Evolutionary conservation across 441 rosid species (phyloP), one percentile per base, ranked within the genome.

Genomic region (Adansonia grandidieri): DNA sequence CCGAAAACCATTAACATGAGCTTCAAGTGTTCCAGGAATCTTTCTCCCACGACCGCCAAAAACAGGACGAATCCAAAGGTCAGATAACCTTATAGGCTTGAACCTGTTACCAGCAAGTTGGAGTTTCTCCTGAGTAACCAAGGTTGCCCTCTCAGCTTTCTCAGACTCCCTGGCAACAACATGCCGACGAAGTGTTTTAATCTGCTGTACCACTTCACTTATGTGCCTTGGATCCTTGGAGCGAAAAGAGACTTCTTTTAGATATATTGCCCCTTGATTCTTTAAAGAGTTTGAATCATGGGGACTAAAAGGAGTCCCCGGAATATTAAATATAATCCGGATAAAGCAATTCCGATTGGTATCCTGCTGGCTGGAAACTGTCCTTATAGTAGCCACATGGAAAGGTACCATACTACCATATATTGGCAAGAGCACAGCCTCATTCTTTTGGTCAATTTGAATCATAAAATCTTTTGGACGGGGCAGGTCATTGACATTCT

Each of bases 81-180:
- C 98, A 32, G 84, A 64, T 86, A 95, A 68, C 82, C 87, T 92
- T 73, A 95, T 89, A 24, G 98, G 98, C 84, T 91, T 95, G 76
- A 92, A 88, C 86, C 87, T 90, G 82, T 87, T 88, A 17, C 93
- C 92, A 0, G 97, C 93, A 79, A 93, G 88, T 75, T 89, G 98
- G 48, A 95, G 94, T 78, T 85, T 95, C 79, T 95, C 98, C 82
- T 91, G 98, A 13, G 91, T 91, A 74, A 95, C 98, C 85, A 95
- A 81, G 20, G 98, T 93, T n/a, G 98, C 98, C 85, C 98, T 87
- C 86, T 95, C 98, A 79, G 94, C 96, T 84, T 92, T 88, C 80
- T 92, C 98, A 4, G 95, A 92, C 81, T 93, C 98, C 74, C 98
- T 85, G 17, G 93, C 86, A 82, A 84, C 71, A 8, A 92, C 96